Evolutionary conservation across 768 basidiomycete genomes (phyloP).

Genomic region (Tricholoma furcatifolium): DNA sequence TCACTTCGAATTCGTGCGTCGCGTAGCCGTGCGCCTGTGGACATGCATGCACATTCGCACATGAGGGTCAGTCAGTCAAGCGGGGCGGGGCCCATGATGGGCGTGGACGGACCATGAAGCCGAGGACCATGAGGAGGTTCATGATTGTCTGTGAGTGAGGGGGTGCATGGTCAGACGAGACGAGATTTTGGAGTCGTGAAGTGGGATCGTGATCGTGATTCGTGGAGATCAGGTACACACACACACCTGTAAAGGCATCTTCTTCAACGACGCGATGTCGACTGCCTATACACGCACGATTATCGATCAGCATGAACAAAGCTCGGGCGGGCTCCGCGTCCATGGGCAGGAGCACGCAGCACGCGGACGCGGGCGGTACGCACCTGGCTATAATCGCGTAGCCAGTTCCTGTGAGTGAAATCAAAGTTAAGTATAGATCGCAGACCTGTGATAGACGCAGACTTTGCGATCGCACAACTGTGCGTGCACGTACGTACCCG

Average conservation of each 20-base stretch:
- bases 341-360: no score
- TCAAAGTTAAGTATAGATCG: constrained; percentile 1
- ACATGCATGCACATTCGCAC: neutral
- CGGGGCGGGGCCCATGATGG: neutral
- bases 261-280: constrained; percentile 78
- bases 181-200: no score
- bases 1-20: constrained; percentile 85
- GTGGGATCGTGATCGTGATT: no score
- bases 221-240: constrained; percentile 32
- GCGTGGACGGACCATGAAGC: constrained; percentile 65
- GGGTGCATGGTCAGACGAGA: constrained; percentile 5
- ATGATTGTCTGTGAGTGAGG: constrained; percentile 78
- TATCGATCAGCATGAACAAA: neutral
- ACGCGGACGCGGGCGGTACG: no score
- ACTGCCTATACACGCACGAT: constrained; percentile 54
- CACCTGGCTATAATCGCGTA: constrained; percentile 84
- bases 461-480: constrained; percentile 24
- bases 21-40: constrained; percentile 78
- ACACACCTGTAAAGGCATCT: constrained; percentile 63
- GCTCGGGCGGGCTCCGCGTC: no score
- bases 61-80: neutral
- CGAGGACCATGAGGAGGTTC: constrained; percentile 86
- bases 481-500: no score
- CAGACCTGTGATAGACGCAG: neutral
- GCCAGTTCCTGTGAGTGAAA: constrained; percentile 62